Evolutionary conservation across 441 rosid species (phyloP), one percentile per base, ranked within the genome.

Genomic region (Corymbia citriodora): DNA sequence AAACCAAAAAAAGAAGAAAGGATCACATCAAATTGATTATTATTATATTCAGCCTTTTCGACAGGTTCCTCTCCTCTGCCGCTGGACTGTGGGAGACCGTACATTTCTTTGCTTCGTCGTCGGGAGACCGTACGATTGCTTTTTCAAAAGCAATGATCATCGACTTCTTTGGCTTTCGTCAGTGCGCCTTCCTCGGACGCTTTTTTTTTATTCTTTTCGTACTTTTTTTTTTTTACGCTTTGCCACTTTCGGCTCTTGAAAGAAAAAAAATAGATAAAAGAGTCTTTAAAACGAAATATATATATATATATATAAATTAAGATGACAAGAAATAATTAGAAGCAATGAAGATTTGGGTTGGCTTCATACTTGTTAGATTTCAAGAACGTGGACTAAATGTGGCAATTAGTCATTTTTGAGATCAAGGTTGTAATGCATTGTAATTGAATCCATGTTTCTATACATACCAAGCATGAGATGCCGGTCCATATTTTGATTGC

Each of bases 211-310:
- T 33, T 1, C 25, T 33, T 70, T 70, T 70, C 7, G 18, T 33
- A 31, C 25, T 70, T 13, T 6, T 33, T 19, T 33, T 36, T 4
- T 72, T n/a, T 65, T 49, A 36, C 50, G 83, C 83, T 74, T 40
- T 21, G 50, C 29, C 16, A 40, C 50, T 36, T 74, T 74, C 50
- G 83, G 83, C 50, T 40, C 29, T 74, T 11, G 50, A 74, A 74
- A 74, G 40, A 74, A 23, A 33, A 23, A 33, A 70, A 10, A 19
- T 12, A 11, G 15, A 74, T 10, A 74, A 74, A 25, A 59, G 25
- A 10, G 8, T 10, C 4, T 12, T 1, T 0, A 65, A 65, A n/a
- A n/a, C 3, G 36, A 65, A 65, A 7, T n/a, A 8, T 65, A 40
- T n/a, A 10, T 15, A 65, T 2, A n/a, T 7, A 25, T 25, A 17